phyloP scores from a whole-genome alignment of 1,139 yeast genomes.

The Zhuliangozyma parablackwelliae region DNA sequence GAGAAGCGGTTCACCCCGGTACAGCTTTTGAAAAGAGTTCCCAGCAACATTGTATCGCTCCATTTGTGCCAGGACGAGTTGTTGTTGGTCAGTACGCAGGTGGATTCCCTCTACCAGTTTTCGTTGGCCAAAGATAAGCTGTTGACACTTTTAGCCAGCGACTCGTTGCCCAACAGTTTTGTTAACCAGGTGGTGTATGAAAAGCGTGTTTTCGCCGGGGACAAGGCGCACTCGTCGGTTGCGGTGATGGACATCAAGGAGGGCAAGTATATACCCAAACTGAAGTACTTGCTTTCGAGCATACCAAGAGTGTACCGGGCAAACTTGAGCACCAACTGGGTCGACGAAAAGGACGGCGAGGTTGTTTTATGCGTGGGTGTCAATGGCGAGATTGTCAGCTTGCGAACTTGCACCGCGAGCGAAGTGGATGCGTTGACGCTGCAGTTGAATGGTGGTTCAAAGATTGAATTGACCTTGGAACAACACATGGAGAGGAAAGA shows the following conservation, averaged over 20 bases:
- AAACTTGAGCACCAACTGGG: constrained; percentile 34
- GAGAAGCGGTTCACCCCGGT: constrained; percentile 35
- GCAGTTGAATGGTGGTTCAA: background rate
- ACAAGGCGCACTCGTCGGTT: constrained; percentile 39
- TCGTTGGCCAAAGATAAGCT: constrained; percentile 8
- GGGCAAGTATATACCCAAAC: constrained; percentile 5
- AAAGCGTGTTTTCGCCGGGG: constrained; percentile 32
- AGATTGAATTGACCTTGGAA: background rate
- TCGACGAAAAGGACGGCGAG: constrained; percentile 1
- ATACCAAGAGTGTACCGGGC: constrained; percentile 40
- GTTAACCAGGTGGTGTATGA: constrained; percentile 33
- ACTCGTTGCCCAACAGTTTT: constrained; percentile 33
- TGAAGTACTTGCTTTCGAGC: constrained; percentile 24
- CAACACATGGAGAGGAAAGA: constrained; percentile 19
- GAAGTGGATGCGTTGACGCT: constrained; percentile 12
- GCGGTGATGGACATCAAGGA: constrained; percentile 20
- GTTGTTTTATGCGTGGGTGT: constrained; percentile 41
- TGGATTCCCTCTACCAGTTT: constrained; percentile 36
- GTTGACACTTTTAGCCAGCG: constrained; percentile 22
- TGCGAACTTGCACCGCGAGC: constrained; percentile 15
- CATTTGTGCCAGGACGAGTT: constrained; percentile 20
- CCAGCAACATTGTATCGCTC: constrained; percentile 37
- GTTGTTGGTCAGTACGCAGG: constrained; percentile 32
- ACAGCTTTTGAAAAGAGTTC: constrained; percentile 21
- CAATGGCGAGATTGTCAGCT: constrained; percentile 43